Base-by-base conservation (phyloP, 129 eudicot species). In the Lactuca sativa region DNA sequence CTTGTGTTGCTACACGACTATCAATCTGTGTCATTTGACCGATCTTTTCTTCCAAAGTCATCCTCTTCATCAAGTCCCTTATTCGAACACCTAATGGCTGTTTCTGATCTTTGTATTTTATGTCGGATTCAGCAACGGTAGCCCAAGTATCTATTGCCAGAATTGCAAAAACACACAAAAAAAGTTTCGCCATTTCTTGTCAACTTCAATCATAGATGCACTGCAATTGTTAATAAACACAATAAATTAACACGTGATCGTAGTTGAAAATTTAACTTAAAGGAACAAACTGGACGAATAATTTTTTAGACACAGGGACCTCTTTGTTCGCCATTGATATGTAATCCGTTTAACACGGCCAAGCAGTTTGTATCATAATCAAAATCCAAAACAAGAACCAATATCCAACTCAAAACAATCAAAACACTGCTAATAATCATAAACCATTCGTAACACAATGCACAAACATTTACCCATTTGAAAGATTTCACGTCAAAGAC, bases 21-120 rank as follows among this genome's bases (percentile, higher is more conserved):
- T 89, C 89, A 57, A 89, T 79, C 30, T 89, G 96, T 8, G 82
- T 61, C 96, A 89, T 89, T 52, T 89, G 96, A 9, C 92, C 96
- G 3, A 89, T 73, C 41, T 89, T 89, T 64, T 89, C 96, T 59
- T 71, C 79, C 2, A 89, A 72, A 5, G 84, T 83, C 96, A 89
- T 89, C 56, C 80, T 78, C 12, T 64, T 41, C 62, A 89, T 37
- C 14, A 89, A 69, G 69, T 89, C 90, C 17, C 66, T 79, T 12
- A 89, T 67, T 59, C 96, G 69, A 41, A 38, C 57, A 54, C 41
- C 58, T 25, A 86, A 25, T 0, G 92, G 87, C 44, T 83, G 85
- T 7, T 69, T 86, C 6, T 92, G 86, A 77, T 89, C 96, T 72
- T 86, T 84, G 70, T 86, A 89, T 53, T 56, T 81, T 32, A 73